phyloP scores from a whole-genome alignment of 768 basidiomycete genomes.

The Clitopilus hobsonii region DNA sequence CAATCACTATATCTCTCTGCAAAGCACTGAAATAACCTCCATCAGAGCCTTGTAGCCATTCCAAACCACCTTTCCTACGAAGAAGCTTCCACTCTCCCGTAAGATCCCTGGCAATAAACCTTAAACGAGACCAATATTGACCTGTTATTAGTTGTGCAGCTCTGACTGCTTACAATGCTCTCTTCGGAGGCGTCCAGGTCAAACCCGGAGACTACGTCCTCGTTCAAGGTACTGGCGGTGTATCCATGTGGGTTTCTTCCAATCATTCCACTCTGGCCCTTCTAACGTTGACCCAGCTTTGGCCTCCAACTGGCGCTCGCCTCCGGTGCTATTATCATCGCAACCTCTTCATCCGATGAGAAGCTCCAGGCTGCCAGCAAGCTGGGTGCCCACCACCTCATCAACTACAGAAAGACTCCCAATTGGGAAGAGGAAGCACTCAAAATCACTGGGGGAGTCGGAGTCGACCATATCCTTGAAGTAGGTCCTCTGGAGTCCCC shows the following conservation, averaged over 20 bases:
- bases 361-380: constrained; percentile 47
- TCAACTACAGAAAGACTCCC: constrained; percentile 54
- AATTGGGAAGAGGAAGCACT: constrained; percentile 51
- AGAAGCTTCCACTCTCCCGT: constrained; percentile 59
- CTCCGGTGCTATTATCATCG: constrained; percentile 55
- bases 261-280: neutral
- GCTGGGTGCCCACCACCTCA: constrained; percentile 45
- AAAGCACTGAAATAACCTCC: neutral
- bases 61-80: constrained; percentile 54
- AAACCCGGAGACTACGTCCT: constrained; percentile 53
- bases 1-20: neutral
- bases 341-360: constrained; percentile 58
- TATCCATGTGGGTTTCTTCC: constrained; percentile 34
- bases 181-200: constrained; percentile 39
- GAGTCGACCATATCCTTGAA: constrained; percentile 30
- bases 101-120: constrained; percentile 12
- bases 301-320: constrained; percentile 56
- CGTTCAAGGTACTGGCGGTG: constrained; percentile 48
- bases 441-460: constrained; percentile 30
- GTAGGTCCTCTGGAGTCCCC: constrained; percentile 9
- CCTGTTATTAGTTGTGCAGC: constrained; percentile 38
- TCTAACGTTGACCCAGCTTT: constrained; percentile 27
- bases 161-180: constrained; percentile 56
- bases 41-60: constrained; percentile 42
- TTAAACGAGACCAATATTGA: neutral